Evolutionary conservation across 257 asterid genomes (phyloP), one percentile per base, ranked within the genome.

Genomic region (Gentiana macrophylla): DNA sequence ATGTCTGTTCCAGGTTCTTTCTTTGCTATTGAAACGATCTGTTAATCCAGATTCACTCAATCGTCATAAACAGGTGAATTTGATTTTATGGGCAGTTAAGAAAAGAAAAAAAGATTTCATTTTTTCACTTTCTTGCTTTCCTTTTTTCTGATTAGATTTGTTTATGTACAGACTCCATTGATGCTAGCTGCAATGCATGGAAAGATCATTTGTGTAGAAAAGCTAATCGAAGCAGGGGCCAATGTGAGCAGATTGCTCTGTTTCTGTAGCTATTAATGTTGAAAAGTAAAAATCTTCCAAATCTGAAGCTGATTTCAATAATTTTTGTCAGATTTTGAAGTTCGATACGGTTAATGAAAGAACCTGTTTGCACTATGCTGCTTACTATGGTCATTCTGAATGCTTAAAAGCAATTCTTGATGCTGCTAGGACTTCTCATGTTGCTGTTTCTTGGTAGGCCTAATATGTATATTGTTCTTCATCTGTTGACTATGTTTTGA

Each of bases 121-220:
- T 41, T 41, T 5, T 41, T 1, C 2, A 3, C 2, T 7, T 41
- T 41, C 4, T 38, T 41, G 37, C n/a, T 62, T 32, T 13, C 8
- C 15, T 13, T 15, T 15, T 15, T 53, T 9, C 56, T 15, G 53
- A 50, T 15, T 15, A 0, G 24, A 15, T 15, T 15, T 15, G 24
- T 15, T 15, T 15, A 60, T 67, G 69, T 59, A 8, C 72, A 92
- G 98, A 92, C 97, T 67, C 97, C 98, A 57, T 68, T 92, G 80
- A 92, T 92, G 98, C 66, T 92, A 75, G 98, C 98, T 61, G 90
- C 98, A 72, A 85, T 92, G 97, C 95, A 92, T 57, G 98, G 98
- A 58, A 92, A 85, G 85, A 72, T 85, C 80, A 65, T 78, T 7
- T 85, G 97, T 71, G 87, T 88, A 66, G 62, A 72, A 69, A 85